A percentile compares a stretch with the other conserved stretches of the same genome.
Conservation (phyloP, 2,329 filamentous ascomycete species). For the Zalaria obscura region DNA sequence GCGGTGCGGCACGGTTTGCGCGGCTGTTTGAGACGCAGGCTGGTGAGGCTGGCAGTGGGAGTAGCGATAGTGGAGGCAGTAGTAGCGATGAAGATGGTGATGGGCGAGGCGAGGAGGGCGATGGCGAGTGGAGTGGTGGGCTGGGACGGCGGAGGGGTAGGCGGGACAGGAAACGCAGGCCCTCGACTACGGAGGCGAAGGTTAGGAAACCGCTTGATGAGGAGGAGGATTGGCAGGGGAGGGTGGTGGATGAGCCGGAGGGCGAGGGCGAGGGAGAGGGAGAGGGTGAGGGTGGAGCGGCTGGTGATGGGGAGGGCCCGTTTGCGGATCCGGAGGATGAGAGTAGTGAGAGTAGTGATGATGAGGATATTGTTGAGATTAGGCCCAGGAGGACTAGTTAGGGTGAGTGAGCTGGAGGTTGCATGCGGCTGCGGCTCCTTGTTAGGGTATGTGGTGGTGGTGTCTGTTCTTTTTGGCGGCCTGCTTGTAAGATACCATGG, state of each 20-base stretch:
- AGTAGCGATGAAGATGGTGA: slow-evolving; percentile 10
- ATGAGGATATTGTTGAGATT: slow-evolving; percentile 19
- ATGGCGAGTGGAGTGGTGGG: slow-evolving; percentile 12
- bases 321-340: slow-evolving; percentile 11
- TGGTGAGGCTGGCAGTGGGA: slow-evolving; percentile 11
- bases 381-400: slow-evolving; percentile 16
- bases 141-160: slow-evolving; percentile 18
- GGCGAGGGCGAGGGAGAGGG: slow-evolving; percentile 3
- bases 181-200: slow-evolving; percentile 21
- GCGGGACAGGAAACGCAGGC: slow-evolving; percentile 12
- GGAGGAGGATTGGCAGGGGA: slow-evolving; percentile 1
- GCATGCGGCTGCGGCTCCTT: no score
- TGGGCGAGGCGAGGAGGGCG: slow-evolving; percentile 6
- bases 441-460: no score
- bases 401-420: no score
- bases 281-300: slow-evolving; percentile 4
- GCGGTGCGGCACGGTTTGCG: slow-evolving; percentile 10
- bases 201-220: slow-evolving; percentile 12
- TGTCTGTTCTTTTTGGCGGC: no score
- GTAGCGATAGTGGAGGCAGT: slow-evolving; percentile 12
- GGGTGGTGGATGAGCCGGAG: slow-evolving; percentile 2
- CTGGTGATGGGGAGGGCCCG: slow-evolving; percentile 6
- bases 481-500: no score
- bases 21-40: slow-evolving; percentile 10
- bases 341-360: slow-evolving; percentile 10